A percentile compares a stretch with the other conserved stretches of the same genome.
phyloP scores from a whole-genome alignment of 208 protist genomes.

The Leptomonas pyrrhocoris region DNA sequence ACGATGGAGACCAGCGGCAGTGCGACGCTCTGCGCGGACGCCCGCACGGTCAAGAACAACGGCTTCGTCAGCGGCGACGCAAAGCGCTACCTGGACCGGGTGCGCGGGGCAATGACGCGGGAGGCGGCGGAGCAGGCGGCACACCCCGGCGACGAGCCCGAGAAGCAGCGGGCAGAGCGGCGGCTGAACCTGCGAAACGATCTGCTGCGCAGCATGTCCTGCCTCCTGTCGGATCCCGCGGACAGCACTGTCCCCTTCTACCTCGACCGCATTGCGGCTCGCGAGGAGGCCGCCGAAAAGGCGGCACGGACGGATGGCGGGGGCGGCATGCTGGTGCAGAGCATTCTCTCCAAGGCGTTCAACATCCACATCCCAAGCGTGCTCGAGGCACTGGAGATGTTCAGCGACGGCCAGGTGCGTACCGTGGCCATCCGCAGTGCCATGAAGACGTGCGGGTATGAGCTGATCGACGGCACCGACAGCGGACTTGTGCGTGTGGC shows the following conservation, averaged over 20 bases:
- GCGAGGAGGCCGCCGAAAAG: constrained; percentile 5
- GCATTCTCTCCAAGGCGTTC: not conserved
- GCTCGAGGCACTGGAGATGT: constrained; percentile 19
- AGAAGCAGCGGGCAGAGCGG: not conserved
- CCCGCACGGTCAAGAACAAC: constrained; percentile 22
- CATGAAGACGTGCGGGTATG: constrained; percentile 17
- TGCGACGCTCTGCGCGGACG: constrained; percentile 18
- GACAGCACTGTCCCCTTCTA: constrained; percentile 17
- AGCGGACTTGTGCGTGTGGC: not conserved
- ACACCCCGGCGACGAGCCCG: not conserved
- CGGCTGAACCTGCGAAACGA: not conserved
- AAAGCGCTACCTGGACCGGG: constrained; percentile 19
- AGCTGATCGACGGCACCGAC: constrained; percentile 10
- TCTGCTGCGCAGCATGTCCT: constrained; percentile 12
- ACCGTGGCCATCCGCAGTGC: constrained; percentile 25
- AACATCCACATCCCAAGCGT: constrained; percentile 3
- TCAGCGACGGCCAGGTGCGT: constrained; percentile 35
- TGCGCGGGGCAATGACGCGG: constrained; percentile 22
- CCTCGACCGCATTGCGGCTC: constrained; percentile 11
- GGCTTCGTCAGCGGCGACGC: constrained; percentile 27
- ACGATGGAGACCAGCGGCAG: not conserved
- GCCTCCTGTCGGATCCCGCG: constrained; percentile 17
- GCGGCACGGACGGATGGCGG: not conserved
- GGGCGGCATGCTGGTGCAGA: constrained; percentile 5
- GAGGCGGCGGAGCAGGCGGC: constrained; percentile 8